These are phyloP conservation scores for Xylariales sp. DNA, from an alignment of 2,329 filamentous ascomycete genomes.

Conservation along the genomic window DNA sequence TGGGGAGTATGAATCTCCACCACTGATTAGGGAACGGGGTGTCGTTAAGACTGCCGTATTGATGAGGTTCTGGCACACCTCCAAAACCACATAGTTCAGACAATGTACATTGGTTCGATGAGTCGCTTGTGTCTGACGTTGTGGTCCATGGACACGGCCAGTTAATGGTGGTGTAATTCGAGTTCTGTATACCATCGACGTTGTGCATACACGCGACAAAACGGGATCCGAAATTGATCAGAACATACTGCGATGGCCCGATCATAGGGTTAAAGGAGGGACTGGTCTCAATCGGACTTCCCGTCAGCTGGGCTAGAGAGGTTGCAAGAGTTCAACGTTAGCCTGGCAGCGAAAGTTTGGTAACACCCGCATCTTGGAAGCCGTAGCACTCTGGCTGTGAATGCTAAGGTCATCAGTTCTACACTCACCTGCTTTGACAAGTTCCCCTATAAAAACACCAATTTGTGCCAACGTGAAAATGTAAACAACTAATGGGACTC, in stretches of 20 bases:
- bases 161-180: slow-evolving; percentile 32
- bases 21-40: slow-evolving; percentile 78
- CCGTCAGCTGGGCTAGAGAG: slow-evolving; percentile 70
- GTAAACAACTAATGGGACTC: slow-evolving; percentile 78
- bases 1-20: slow-evolving; percentile 93
- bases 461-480: slow-evolving; percentile 72
- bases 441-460: slow-evolving; percentile 81
- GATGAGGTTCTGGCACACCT: slow-evolving; percentile 56
- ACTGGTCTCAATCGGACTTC: slow-evolving; percentile 71
- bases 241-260: slow-evolving; percentile 81
- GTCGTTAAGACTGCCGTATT: slow-evolving; percentile 29
- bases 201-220: slow-evolving; percentile 96
- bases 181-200: slow-evolving; percentile 58
- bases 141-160: slow-evolving; percentile 85
- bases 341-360: not conserved
- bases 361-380: not conserved
- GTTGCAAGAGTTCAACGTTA: no score
- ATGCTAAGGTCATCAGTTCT: slow-evolving; percentile 25
- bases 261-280: slow-evolving; percentile 97
- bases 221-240: slow-evolving; percentile 95
- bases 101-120: slow-evolving; percentile 62
- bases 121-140: slow-evolving; percentile 42
- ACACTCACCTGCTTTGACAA: slow-evolving; percentile 69
- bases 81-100: slow-evolving; percentile 80
- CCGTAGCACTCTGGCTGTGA: not conserved